A percentile compares a stretch with the other conserved stretches of the same genome.
Evolutionary conservation across 1,139 yeast genomes (phyloP).

Genomic region (Pichia sp.): DNA sequence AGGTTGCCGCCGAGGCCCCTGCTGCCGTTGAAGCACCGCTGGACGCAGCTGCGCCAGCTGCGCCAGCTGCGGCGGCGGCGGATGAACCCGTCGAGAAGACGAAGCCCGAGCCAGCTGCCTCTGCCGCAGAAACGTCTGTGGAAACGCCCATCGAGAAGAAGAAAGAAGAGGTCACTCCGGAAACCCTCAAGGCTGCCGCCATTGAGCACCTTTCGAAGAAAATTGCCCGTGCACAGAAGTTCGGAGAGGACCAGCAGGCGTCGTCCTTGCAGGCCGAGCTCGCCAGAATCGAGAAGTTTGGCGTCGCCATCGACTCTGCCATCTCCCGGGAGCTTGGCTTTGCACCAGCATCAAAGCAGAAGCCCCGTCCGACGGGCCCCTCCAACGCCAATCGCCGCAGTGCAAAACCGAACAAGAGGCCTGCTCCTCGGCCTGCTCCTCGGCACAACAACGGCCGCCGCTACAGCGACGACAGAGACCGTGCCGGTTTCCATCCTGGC

Average conservation of each 20-base stretch:
- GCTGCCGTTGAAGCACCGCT: background rate
- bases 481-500: background rate
- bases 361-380: background rate
- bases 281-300: slow-evolving; percentile 77
- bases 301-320: slow-evolving; percentile 66
- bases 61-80: slow-evolving; percentile 11
- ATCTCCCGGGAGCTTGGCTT: slow-evolving; percentile 66
- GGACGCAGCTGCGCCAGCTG: slow-evolving; percentile 10
- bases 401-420: background rate
- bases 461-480: background rate
- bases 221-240: slow-evolving; percentile 70
- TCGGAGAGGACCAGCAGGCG: slow-evolving; percentile 55
- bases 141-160: slow-evolving; percentile 26
- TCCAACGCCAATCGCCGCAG: background rate
- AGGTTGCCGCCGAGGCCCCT: slow-evolving; percentile 16
- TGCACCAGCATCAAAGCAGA: slow-evolving; percentile 16
- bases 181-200: slow-evolving; percentile 67
- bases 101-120: slow-evolving; percentile 10
- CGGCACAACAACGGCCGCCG: background rate
- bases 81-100: no score
- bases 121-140: background rate
- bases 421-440: background rate
- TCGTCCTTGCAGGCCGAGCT: slow-evolving; percentile 54
- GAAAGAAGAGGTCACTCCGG: slow-evolving; percentile 51
- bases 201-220: slow-evolving; percentile 65